Percentiles rank a stretch among this genome's conserved stretches.
phyloP scores from a whole-genome alignment of 2,329 filamentous ascomycete genomes.

The Cladosporium sp. region DNA sequence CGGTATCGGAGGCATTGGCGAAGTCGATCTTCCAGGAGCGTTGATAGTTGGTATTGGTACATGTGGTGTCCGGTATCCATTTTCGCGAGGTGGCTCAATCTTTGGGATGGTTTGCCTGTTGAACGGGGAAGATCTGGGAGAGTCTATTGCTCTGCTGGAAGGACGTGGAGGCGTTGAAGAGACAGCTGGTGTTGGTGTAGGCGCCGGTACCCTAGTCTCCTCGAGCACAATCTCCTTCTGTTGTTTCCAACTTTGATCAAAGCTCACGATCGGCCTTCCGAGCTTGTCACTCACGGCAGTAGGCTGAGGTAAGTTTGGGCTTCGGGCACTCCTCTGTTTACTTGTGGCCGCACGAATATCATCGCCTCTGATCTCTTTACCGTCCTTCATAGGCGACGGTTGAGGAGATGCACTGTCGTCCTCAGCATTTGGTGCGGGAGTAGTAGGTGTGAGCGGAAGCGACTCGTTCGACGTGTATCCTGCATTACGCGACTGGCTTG shows the following conservation, averaged over 20 bases:
- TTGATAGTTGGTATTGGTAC: not conserved
- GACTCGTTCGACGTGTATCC: slow-evolving; percentile 70
- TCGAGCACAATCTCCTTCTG: slow-evolving; percentile 73
- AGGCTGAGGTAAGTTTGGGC: slow-evolving; percentile 81
- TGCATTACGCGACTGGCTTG: slow-evolving; percentile 78
- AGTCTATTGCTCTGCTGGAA: slow-evolving; percentile 5
- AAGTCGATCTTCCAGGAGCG: not conserved
- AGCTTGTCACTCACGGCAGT: slow-evolving; percentile 87
- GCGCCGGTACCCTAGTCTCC: slow-evolving; percentile 41
- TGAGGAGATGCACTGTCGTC: not conserved
- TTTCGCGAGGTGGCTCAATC: slow-evolving; percentile 25
- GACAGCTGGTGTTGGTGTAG: slow-evolving; percentile 22
- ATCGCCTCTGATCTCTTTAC: slow-evolving; percentile 78
- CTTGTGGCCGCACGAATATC: slow-evolving; percentile 90
- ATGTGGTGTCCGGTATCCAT: not conserved
- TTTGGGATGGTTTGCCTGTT: slow-evolving; percentile 24
- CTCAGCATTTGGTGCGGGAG: slow-evolving; percentile 24
- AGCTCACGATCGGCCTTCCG: slow-evolving; percentile 95
- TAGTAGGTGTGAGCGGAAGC: slow-evolving; percentile 37
- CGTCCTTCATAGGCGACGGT: slow-evolving; percentile 61
- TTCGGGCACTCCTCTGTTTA: slow-evolving; percentile 84
- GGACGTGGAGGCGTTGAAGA: slow-evolving; percentile 1
- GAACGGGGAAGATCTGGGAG: slow-evolving; percentile 9
- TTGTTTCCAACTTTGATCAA: slow-evolving; percentile 76
- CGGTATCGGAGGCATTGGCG: slow-evolving; percentile 25